phyloP scores from a whole-genome alignment of 768 basidiomycete genomes.

The Agrocybe pediades region DNA sequence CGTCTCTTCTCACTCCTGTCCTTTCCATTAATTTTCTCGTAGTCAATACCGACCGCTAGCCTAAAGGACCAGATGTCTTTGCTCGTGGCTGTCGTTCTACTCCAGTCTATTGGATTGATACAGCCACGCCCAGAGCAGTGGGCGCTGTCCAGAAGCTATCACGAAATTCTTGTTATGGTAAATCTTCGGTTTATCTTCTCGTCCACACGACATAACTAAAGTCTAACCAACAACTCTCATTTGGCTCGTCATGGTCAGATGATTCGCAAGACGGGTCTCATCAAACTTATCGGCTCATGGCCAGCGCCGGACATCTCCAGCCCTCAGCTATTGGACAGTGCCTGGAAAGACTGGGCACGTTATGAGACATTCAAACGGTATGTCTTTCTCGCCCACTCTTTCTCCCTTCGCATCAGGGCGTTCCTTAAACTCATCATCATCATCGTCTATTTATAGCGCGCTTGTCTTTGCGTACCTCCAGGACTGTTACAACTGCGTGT shows the following conservation, averaged over 20 bases:
- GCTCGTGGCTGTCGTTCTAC: slow-evolving; percentile 49
- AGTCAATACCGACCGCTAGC: slow-evolving; percentile 40
- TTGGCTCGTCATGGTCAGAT: slow-evolving; percentile 32
- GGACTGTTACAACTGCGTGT: slow-evolving; percentile 58
- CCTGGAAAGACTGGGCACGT: slow-evolving; percentile 59
- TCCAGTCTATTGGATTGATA: slow-evolving; percentile 60
- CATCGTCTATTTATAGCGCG: slow-evolving; percentile 31
- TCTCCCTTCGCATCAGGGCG: slow-evolving; percentile 5
- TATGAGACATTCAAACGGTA: slow-evolving; percentile 63
- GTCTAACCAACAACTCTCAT: slow-evolving; percentile 14
- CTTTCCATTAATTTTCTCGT: slow-evolving; percentile 7
- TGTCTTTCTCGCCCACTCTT: slow-evolving; percentile 19
- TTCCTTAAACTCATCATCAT: slow-evolving; percentile 5
- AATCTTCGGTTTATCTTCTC: slow-evolving; percentile 23
- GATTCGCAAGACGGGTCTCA: slow-evolving; percentile 48
- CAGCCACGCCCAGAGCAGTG: slow-evolving; percentile 52
- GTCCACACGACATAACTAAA: slow-evolving; percentile 18
- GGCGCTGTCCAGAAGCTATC: slow-evolving; percentile 53
- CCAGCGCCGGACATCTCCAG: slow-evolving; percentile 38
- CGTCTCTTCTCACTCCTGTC: slow-evolving; percentile 12
- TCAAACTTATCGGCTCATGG: slow-evolving; percentile 48
- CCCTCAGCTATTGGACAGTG: slow-evolving; percentile 33
- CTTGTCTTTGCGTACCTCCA: slow-evolving; percentile 55
- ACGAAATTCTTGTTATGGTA: slow-evolving; percentile 63
- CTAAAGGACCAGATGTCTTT: slow-evolving; percentile 41